These are phyloP conservation scores for Funneliformis geosporum DNA, from an alignment of 192 early-diverging fungal species.

Conservation along the genomic window DNA sequence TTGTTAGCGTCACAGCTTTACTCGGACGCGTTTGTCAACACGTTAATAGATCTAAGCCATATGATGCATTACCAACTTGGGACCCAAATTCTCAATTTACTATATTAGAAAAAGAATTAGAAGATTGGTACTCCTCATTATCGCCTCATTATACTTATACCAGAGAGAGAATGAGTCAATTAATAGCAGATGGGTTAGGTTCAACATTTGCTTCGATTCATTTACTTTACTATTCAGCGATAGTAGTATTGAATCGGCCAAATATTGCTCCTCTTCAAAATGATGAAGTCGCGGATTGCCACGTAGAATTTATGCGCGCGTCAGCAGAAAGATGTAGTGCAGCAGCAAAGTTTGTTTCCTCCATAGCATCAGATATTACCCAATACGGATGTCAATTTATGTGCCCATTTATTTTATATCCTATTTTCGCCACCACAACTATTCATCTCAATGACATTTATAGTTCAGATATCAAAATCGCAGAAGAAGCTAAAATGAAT, in stretches of 20 bases:
- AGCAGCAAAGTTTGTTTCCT: slow-evolving; percentile 46
- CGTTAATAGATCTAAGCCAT: slow-evolving; percentile 47
- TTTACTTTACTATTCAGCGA: slow-evolving; percentile 48
- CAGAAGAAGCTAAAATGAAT: slow-evolving; percentile 41
- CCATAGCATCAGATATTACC: slow-evolving; percentile 42
- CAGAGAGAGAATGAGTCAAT: slow-evolving; percentile 40
- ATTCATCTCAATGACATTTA: slow-evolving; percentile 54
- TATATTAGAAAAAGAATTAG: slow-evolving; percentile 39
- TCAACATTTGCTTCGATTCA: slow-evolving; percentile 45
- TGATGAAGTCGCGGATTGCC: slow-evolving; percentile 23
- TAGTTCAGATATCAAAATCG: slow-evolving; percentile 39
- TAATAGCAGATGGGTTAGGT: slow-evolving; percentile 34
- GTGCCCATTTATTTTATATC: slow-evolving; percentile 51
- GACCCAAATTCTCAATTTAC: slow-evolving; percentile 51
- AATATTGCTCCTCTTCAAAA: slow-evolving; percentile 41
- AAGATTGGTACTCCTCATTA: slow-evolving; percentile 43
- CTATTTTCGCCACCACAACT: slow-evolving; percentile 52
- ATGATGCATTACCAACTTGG: slow-evolving; percentile 38
- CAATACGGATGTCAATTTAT: slow-evolving; percentile 34
- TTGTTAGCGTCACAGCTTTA: slow-evolving; percentile 45
- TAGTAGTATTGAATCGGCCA: slow-evolving; percentile 52
- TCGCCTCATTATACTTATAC: slow-evolving; percentile 41
- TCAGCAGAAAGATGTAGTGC: slow-evolving; percentile 44
- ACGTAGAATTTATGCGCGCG: slow-evolving; percentile 40
- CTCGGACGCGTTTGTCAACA: slow-evolving; percentile 48